phyloP scores from a whole-genome alignment of 2,329 filamentous ascomycete genomes.

The Colletotrichum endophyticum region DNA sequence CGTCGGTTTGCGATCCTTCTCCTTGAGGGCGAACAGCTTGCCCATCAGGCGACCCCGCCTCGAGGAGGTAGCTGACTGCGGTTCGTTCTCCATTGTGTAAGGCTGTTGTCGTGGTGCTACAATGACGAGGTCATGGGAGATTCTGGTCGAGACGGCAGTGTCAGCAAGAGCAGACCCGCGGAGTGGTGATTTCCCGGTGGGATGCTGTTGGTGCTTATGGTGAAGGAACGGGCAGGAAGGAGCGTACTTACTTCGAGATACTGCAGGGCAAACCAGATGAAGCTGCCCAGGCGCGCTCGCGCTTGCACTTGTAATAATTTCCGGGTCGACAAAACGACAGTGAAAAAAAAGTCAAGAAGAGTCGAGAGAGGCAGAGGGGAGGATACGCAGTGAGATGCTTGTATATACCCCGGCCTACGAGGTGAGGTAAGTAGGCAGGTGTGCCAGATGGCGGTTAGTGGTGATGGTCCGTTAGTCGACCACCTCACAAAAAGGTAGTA shows the following conservation, averaged over 20 bases:
- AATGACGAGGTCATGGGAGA: constrained; percentile 12
- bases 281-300: not conserved
- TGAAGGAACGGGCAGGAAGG: not conserved
- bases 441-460: not conserved
- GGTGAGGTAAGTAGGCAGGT: not conserved
- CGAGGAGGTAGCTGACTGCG: constrained; percentile 39
- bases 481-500: not conserved
- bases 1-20: constrained; percentile 46
- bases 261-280: not conserved
- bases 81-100: constrained; percentile 49
- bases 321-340: not conserved
- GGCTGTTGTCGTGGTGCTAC: constrained; percentile 18
- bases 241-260: not conserved
- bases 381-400: not conserved
- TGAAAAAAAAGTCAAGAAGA: not conserved
- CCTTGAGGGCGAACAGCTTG: constrained; percentile 61
- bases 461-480: not conserved
- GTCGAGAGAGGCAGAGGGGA: not conserved
- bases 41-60: constrained; percentile 65
- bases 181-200: not conserved
- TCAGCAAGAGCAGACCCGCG: not conserved
- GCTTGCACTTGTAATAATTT: not conserved
- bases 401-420: not conserved
- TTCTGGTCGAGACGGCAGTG: not conserved
- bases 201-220: not conserved